Conservation (phyloP, 1,284 basidiomycete genomes). For the Pseudozyma sp. region DNA sequence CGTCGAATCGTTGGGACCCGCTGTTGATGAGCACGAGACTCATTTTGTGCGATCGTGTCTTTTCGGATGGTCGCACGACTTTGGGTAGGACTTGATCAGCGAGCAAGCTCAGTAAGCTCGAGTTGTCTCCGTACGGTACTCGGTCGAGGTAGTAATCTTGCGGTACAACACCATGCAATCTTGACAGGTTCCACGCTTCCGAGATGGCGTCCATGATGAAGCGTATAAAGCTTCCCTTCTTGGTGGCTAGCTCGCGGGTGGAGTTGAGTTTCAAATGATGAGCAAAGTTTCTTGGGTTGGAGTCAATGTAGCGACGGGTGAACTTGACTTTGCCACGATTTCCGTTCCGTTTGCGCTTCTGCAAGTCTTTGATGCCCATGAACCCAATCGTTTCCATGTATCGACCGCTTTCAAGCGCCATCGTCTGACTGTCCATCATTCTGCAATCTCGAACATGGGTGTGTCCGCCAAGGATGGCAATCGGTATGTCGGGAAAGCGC, state of each 20-base stretch:
- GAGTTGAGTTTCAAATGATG: constrained; percentile 46
- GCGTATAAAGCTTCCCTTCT: constrained; percentile 57
- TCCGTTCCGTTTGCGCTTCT: constrained; percentile 31
- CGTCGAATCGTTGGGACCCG: constrained; percentile 65
- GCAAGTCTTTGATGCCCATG: constrained; percentile 49
- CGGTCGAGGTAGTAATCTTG: constrained; percentile 67
- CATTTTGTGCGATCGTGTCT: constrained; percentile 36
- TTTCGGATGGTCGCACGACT: constrained; percentile 61
- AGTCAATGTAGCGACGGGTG: constrained; percentile 71
- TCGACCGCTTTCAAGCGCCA: constrained; percentile 65
- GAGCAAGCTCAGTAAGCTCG: constrained; percentile 60
- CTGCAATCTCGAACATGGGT: constrained; percentile 66
- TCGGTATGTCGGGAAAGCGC: constrained; percentile 61
- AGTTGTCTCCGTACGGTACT: constrained; percentile 47
- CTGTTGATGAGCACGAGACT: constrained; percentile 65
- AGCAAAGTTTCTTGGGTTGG: constrained; percentile 70
- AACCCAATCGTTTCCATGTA: constrained; percentile 61
- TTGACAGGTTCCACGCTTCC: constrained; percentile 59
- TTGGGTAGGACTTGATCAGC: constrained; percentile 59
- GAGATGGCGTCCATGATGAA: constrained; percentile 61
- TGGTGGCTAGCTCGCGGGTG: constrained; percentile 55
- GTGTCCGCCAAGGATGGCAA: constrained; percentile 62
- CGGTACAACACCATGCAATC: constrained; percentile 62
- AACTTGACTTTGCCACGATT: constrained; percentile 66
- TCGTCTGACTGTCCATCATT: constrained; percentile 57